Percentiles rank a stretch among this genome's conserved stretches.
These are phyloP conservation scores for Tephrocybe rancida DNA, from an alignment of 768 basidiomycete species.

Conservation along the genomic window DNA sequence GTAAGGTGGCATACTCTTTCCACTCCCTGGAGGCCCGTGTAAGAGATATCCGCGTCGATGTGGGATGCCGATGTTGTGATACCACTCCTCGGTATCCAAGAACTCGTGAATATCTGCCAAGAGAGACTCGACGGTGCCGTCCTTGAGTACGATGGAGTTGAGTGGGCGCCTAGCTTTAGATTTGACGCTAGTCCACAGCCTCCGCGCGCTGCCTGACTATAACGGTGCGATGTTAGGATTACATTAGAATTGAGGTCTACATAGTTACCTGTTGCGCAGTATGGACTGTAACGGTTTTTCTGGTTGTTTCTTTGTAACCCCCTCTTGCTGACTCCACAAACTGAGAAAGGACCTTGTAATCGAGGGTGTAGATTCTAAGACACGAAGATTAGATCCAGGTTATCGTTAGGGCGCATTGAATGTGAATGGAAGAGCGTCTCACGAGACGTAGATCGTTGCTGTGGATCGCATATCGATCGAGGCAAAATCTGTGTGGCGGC, in stretches of 20 bases:
- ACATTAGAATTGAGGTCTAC: not conserved
- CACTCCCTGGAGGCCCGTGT: conserved; percentile 59
- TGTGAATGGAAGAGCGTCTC: conserved; percentile 6
- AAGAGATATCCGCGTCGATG: conserved; percentile 58
- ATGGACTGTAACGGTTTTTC: conserved; percentile 33
- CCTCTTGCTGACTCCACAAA: conserved; percentile 33
- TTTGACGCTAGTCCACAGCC: conserved; percentile 42
- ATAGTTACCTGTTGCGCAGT: conserved; percentile 24
- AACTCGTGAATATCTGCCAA: conserved; percentile 55
- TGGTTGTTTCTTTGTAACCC: conserved; percentile 29
- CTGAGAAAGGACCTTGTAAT: conserved; percentile 28
- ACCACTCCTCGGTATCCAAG: conserved; percentile 56
- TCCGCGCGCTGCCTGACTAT: conserved; percentile 25
- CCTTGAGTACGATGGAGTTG: conserved; percentile 49
- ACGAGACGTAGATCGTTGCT: conserved; percentile 25
- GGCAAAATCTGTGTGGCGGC: not conserved
- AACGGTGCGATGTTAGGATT: conserved; percentile 29
- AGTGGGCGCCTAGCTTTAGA: conserved; percentile 47
- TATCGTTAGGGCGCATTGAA: not conserved
- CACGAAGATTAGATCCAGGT: not conserved
- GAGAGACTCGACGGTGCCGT: conserved; percentile 44
- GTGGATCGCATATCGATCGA: not conserved
- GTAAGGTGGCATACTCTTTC: conserved; percentile 45
- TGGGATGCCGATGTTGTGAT: conserved; percentile 54
- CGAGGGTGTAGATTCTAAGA: conserved; percentile 37